These are phyloP conservation scores for Collariella sp. DNA, from an alignment of 495 filamentous ascomycete species.

Conservation along the genomic window DNA sequence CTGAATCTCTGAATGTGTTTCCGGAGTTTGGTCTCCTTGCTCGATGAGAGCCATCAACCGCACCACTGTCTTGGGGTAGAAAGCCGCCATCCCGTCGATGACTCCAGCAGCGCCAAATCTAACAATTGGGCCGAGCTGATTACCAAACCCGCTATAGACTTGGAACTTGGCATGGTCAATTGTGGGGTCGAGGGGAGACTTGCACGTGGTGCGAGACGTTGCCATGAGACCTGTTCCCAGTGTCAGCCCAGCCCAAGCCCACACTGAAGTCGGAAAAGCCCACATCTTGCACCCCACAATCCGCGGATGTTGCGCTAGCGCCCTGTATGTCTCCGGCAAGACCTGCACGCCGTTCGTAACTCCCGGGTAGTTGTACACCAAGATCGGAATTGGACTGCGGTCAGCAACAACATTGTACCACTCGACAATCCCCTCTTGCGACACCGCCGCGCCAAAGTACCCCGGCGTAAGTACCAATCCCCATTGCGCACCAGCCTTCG, in stretches of 20 bases:
- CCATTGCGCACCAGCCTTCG: constrained; percentile 54
- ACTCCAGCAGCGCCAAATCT: constrained; percentile 52
- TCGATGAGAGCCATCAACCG: constrained; percentile 42
- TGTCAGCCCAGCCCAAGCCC: neutral
- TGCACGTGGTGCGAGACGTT: constrained; percentile 54
- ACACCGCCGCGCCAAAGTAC: constrained; percentile 45
- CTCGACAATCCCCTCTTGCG: constrained; percentile 41
- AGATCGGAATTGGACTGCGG: constrained; percentile 43
- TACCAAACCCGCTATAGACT: constrained; percentile 56
- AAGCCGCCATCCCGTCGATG: constrained; percentile 55
- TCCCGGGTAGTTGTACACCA: constrained; percentile 60
- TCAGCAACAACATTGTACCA: constrained; percentile 51
- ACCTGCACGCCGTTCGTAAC: constrained; percentile 54
- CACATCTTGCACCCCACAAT: constrained; percentile 60
- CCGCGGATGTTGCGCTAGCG: constrained; percentile 47
- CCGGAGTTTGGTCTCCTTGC: constrained; percentile 20
- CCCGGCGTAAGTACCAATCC: constrained; percentile 51
- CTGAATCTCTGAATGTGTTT: constrained; percentile 32
- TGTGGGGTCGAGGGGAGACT: constrained; percentile 42
- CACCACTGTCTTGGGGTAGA: constrained; percentile 54
- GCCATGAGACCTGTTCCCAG: constrained; percentile 44
- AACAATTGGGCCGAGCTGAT: constrained; percentile 54
- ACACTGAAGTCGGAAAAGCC: constrained; percentile 1
- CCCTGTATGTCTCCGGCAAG: constrained; percentile 45
- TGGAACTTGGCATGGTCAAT: constrained; percentile 47